Evolutionary conservation across 148 eudicot genomes (phyloP).

Genomic region (Chenopodium berlandieri): DNA sequence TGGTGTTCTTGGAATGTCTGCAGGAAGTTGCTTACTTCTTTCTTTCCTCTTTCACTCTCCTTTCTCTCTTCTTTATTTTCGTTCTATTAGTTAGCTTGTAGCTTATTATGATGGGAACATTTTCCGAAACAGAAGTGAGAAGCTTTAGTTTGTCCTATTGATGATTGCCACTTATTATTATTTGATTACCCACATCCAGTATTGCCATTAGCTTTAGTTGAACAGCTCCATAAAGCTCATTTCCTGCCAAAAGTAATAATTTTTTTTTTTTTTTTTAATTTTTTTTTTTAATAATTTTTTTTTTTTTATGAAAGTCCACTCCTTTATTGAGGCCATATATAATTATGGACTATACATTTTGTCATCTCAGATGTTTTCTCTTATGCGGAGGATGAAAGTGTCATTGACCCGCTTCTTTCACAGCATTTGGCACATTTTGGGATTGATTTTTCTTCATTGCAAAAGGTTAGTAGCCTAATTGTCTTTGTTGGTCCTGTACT

Average conservation of each 20-base stretch:
- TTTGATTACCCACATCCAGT: not conserved
- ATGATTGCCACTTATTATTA: not conserved
- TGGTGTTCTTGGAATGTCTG: not conserved
- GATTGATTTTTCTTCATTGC: slow-evolving; percentile 91
- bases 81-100: no score
- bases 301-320: not conserved
- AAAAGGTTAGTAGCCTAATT: slow-evolving; percentile 56
- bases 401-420: slow-evolving; percentile 75
- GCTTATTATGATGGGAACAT: no score
- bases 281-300: no score
- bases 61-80: no score
- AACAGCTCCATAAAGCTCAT: not conserved
- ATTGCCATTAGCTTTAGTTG: not conserved
- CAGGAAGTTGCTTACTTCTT: not conserved
- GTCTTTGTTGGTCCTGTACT: not conserved
- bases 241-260: not conserved
- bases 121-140: no score
- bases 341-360: slow-evolving; percentile 39
- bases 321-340: slow-evolving; percentile 19
- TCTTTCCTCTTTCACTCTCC: no score
- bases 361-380: slow-evolving; percentile 94
- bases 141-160: no score
- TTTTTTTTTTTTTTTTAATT: no score
- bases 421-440: slow-evolving; percentile 95
- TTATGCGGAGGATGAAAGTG: slow-evolving; percentile 95